These are phyloP conservation scores for Umbelopsis sp. DNA, from an alignment of 371 early-diverging fungal species.

Conservation along the genomic window DNA sequence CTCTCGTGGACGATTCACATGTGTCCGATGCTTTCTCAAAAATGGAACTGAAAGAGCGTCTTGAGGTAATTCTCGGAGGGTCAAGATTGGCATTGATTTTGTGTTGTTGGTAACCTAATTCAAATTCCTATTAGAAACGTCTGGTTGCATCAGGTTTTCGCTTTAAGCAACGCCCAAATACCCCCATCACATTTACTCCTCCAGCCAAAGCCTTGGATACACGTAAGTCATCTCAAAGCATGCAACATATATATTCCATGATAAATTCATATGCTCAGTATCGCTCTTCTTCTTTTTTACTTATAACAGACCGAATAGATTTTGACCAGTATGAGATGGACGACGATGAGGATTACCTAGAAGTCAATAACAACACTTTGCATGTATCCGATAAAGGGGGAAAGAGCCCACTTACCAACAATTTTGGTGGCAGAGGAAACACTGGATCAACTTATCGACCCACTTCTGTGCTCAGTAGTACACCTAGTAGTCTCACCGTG, in stretches of 20 bases:
- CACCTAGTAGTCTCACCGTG: constrained; percentile 28
- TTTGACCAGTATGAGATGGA: constrained; percentile 37
- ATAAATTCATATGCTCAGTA: not conserved
- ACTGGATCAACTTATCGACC: constrained; percentile 26
- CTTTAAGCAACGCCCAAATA: not conserved
- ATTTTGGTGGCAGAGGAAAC: not conserved
- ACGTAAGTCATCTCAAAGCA: not conserved
- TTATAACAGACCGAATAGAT: constrained; percentile 39
- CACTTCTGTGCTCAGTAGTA: constrained; percentile 41
- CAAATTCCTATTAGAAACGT: constrained; percentile 24
- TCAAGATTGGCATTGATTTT: no score
- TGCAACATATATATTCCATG: no score
- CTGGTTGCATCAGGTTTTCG: constrained; percentile 17
- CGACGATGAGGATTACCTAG: constrained; percentile 21
- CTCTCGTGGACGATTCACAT: constrained; percentile 60
- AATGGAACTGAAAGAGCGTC: constrained; percentile 56
- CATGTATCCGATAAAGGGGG: not conserved
- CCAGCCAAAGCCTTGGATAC: not conserved
- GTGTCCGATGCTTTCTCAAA: constrained; percentile 54
- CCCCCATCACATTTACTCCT: constrained; percentile 2
- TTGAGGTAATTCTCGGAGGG: constrained; percentile 36
- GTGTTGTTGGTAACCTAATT: not conserved
- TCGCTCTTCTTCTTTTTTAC: constrained; percentile 5
- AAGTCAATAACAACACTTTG: not conserved
- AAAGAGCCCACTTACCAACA: not conserved